Percentiles rank a stretch among this genome's conserved stretches.
Evolutionary conservation across 2,329 filamentous ascomycete genomes (phyloP).

Genomic region (Alternaria rosae): DNA sequence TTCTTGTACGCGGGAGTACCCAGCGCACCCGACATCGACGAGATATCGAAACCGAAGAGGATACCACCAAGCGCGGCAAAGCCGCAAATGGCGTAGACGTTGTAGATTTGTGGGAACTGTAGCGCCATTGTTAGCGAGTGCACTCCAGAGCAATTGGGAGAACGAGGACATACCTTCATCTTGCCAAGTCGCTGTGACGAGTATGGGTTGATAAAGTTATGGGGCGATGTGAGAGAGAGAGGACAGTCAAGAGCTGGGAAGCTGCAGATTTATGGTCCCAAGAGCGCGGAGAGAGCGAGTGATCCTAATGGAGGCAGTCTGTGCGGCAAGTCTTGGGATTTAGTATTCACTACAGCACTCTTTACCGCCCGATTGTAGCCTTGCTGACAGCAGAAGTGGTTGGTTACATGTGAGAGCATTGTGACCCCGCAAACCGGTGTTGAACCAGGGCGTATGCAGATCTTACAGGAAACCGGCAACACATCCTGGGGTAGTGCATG

Average conservation of each 20-base stretch:
- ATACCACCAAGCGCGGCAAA: constrained; percentile 66
- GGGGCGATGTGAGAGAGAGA: constrained; percentile 5
- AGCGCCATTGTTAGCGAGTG: neutral
- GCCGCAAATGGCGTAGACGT: constrained; percentile 54
- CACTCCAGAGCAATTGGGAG: neutral
- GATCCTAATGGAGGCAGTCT: constrained; percentile 20
- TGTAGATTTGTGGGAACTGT: constrained; percentile 55
- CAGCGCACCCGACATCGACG: constrained; percentile 50
- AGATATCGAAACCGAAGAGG: constrained; percentile 52
- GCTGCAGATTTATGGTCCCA: constrained; percentile 15
- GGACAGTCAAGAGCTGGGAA: neutral
- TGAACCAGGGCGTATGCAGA: constrained; percentile 14
- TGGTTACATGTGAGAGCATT: constrained; percentile 16
- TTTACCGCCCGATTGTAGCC: constrained; percentile 6
- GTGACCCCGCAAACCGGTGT: constrained; percentile 35
- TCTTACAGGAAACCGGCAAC: constrained; percentile 17
- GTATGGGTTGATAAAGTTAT: constrained; percentile 15
- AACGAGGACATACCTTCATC: constrained; percentile 36
- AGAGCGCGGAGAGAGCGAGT: constrained; percentile 23
- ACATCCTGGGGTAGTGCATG: constrained; percentile 36
- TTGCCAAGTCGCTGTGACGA: constrained; percentile 26
- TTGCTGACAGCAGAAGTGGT: constrained; percentile 4
- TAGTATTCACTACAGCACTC: constrained; percentile 18
- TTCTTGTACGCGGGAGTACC: constrained; percentile 48
- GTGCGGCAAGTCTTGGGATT: constrained; percentile 13